Evolutionary conservation across 2,329 filamentous ascomycete species (phyloP), one percentile per base, ranked within the genome.

Genomic region (Didymella keratinophila): DNA sequence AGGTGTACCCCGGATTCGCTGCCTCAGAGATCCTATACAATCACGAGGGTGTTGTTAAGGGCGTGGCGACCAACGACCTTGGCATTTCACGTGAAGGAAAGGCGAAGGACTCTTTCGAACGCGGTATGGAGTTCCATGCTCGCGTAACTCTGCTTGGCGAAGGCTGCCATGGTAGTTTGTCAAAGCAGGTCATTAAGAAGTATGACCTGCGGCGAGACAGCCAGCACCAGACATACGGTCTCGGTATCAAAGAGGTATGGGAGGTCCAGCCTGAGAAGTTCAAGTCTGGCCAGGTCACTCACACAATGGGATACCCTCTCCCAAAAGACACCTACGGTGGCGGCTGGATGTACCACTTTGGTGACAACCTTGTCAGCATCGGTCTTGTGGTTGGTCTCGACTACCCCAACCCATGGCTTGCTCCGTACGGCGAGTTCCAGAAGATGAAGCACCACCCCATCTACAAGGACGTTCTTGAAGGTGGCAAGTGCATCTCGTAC

Each of bases 271-370:
- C 95, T 0, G 92, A 91, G 69, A 98, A 96, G 79, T 98, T 97
- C 79, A 84, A 89, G 61, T 90, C 90, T 72, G 95, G 95, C 52
- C 83, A 94, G 66, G 86, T 98, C 44, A 86, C 89, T 4, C 95
- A 99, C 80, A 91, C 92, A 4, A 87, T 99, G 88, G 95, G 95
- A 20, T 98, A 96, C 72, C 95, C 95, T 20, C 80, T 99, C 43
- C 87, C 92, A 16, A 87, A 84, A 68, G 90, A 98, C 74, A 95
- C 93, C 9, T 99, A 99, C 75, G 95, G 95, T 66, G 95, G 95
- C 65, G 93, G 91, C n/a, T 99, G 93, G 89, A 93, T 99, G 91
- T 99, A 99, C 74, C 95, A 99, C 78, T 99, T 98, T 78, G 95
- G 93, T 36, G 94, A 99, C 70, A 99, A 98, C 78, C 86, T 98